phyloP scores from a whole-genome alignment of 2,329 filamentous ascomycete species.

The Exophiala sp. region DNA sequence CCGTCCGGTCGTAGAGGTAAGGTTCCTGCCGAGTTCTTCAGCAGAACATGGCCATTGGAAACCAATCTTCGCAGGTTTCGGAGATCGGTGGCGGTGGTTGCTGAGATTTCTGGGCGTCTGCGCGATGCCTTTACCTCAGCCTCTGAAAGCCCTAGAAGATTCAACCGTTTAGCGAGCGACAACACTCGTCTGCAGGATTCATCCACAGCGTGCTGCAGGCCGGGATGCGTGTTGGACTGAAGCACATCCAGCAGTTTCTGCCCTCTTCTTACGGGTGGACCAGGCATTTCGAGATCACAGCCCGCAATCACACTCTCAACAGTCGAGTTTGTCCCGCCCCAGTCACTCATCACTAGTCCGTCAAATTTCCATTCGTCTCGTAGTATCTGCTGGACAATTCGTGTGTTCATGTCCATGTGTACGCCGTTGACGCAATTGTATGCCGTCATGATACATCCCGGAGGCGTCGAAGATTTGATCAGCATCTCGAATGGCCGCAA shows the following conservation, averaged over 20 bases:
- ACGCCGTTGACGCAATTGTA: constrained; percentile 53
- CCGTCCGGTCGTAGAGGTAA: background rate
- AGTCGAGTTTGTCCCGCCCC: constrained; percentile 32
- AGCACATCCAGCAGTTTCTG: constrained; percentile 29
- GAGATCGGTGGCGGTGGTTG: background rate
- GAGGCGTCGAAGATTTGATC: constrained; percentile 49
- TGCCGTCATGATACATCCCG: constrained; percentile 50
- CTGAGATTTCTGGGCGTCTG: no score
- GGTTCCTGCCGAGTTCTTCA: background rate
- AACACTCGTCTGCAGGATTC: no score
- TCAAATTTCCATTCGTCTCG: constrained; percentile 43
- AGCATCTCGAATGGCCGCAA: constrained; percentile 58
- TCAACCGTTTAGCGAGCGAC: no score
- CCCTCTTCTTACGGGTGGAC: constrained; percentile 30
- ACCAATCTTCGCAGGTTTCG: background rate
- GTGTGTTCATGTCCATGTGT: constrained; percentile 36
- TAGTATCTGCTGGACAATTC: constrained; percentile 38
- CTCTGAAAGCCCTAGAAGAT: no score
- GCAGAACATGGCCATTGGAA: background rate
- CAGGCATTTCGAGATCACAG: constrained; percentile 31
- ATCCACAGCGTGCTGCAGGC: no score
- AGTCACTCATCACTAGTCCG: constrained; percentile 43
- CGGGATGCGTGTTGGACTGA: constrained; percentile 29
- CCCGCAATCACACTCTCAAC: constrained; percentile 28
- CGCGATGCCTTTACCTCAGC: no score